These are phyloP conservation scores for Cnidoscolus chayamansa DNA, from an alignment of 441 rosid genomes.

Conservation along the genomic window DNA sequence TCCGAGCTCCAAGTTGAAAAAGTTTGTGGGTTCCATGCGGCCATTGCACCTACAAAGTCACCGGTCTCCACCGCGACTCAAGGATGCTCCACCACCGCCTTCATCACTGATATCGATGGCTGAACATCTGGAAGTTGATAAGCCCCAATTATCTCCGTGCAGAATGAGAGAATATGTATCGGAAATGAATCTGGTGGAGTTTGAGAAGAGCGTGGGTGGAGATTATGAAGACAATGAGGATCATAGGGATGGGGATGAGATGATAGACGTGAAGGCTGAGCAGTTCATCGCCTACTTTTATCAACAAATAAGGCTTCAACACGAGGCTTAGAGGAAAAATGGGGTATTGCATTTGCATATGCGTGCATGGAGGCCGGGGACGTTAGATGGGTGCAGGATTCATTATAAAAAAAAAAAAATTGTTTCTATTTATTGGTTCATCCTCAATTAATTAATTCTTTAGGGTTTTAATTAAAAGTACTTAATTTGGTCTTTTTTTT, in stretches of 20 bases:
- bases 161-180: conserved; percentile 43
- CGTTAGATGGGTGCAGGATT: too few species aligned
- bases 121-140: conserved; percentile 30
- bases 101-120: background rate
- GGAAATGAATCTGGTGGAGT: conserved; percentile 42
- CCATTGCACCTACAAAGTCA: conserved; percentile 38
- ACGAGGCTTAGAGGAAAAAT: background rate
- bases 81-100: background rate
- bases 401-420: too few species aligned
- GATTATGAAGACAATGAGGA: too few species aligned
- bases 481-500: too few species aligned
- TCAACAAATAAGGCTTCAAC: conserved; percentile 23
- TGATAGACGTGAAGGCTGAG: conserved; percentile 29
- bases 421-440: too few species aligned
- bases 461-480: too few species aligned
- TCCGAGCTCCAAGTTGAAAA: conserved; percentile 35
- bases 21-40: conserved; percentile 50
- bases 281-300: conserved; percentile 27
- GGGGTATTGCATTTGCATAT: background rate
- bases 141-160: conserved; percentile 34
- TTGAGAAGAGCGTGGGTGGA: conserved; percentile 17
- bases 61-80: conserved; percentile 26
- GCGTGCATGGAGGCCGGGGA: background rate
- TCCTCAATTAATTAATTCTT: too few species aligned
- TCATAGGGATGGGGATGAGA: conserved; percentile 14